phyloP scores from a whole-genome alignment of 805 yeast genomes.

The Ogataea neopini region DNA sequence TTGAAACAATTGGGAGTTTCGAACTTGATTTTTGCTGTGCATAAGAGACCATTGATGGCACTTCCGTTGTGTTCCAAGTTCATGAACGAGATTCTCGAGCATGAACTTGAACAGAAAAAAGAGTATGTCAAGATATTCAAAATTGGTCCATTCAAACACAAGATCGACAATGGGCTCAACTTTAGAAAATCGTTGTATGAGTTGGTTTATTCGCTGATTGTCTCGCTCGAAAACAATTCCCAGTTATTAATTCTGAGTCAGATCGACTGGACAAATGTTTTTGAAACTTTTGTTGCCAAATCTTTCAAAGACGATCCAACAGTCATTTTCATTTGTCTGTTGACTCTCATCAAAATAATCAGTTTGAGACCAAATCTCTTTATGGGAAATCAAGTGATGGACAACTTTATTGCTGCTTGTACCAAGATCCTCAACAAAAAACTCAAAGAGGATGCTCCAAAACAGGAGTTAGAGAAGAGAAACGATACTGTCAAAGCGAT shows the following conservation, averaged over 20 bases:
- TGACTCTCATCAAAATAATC: slow-evolving; percentile 43
- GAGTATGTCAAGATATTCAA: slow-evolving; percentile 64
- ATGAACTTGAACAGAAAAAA: slow-evolving; percentile 55
- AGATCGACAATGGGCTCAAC: slow-evolving; percentile 75
- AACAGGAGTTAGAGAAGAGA: slow-evolving; percentile 62
- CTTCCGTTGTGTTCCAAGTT: slow-evolving; percentile 46
- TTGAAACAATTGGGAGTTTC: slow-evolving; percentile 61
- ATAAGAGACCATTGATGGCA: slow-evolving; percentile 51
- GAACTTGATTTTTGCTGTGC: slow-evolving; percentile 58
- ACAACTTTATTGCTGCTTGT: slow-evolving; percentile 37
- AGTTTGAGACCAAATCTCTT: slow-evolving; percentile 32
- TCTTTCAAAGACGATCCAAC: slow-evolving; percentile 65
- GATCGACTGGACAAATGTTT: slow-evolving; percentile 30
- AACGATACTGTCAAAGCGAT: slow-evolving; percentile 43
- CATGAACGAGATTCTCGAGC: slow-evolving; percentile 50
- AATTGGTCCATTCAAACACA: slow-evolving; percentile 87
- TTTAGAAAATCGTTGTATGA: slow-evolving; percentile 74
- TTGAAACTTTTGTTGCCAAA: slow-evolving; percentile 43
- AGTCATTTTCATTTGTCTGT: slow-evolving; percentile 55
- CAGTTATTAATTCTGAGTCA: slow-evolving; percentile 20
- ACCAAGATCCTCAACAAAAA: slow-evolving; percentile 47
- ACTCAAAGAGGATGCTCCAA: slow-evolving; percentile 60
- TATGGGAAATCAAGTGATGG: slow-evolving; percentile 22
- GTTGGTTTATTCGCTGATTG: slow-evolving; percentile 55
- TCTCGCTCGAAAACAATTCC: slow-evolving; percentile 33